phyloP scores from a whole-genome alignment of 1,284 basidiomycete species.

The Rhodotorula sp. region DNA sequence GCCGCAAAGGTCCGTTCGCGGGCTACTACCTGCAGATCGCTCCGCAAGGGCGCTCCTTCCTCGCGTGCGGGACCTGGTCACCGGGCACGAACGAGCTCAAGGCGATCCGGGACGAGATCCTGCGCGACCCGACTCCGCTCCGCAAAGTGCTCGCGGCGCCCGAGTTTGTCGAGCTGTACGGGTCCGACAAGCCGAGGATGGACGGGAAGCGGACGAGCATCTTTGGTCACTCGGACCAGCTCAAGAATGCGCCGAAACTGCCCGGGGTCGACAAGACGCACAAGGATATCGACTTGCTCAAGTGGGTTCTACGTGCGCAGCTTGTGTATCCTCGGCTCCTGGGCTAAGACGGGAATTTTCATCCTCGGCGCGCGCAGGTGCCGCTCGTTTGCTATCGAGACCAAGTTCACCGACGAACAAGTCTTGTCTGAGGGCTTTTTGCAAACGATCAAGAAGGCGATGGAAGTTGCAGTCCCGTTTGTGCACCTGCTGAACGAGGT shows the following conservation, averaged over 20 bases:
- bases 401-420: conserved; percentile 42
- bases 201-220: conserved; percentile 37
- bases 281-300: conserved; percentile 47
- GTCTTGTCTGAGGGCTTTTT: conserved; percentile 36
- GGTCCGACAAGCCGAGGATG: conserved; percentile 34
- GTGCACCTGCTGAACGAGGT: conserved; percentile 42
- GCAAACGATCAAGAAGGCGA: conserved; percentile 23
- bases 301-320: conserved; percentile 17
- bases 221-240: conserved; percentile 45
- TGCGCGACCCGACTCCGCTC: conserved; percentile 42
- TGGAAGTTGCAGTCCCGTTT: conserved; percentile 38
- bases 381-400: conserved; percentile 40
- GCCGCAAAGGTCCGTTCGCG: conserved; percentile 45
- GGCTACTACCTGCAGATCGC: conserved; percentile 39
- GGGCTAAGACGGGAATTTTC: background rate
- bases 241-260: conserved; percentile 46
- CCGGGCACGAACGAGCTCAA: conserved; percentile 45
- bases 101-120: conserved; percentile 44
- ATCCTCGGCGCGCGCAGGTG: conserved; percentile 19
- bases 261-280: conserved; percentile 48
- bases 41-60: conserved; percentile 40
- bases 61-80: conserved; percentile 48
- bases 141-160: conserved; percentile 42
- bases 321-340: background rate
- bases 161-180: conserved; percentile 46